These are phyloP conservation scores for Vaccinium corymbosum DNA, from an alignment of 148 eudicot genomes.

Conservation along the genomic window DNA sequence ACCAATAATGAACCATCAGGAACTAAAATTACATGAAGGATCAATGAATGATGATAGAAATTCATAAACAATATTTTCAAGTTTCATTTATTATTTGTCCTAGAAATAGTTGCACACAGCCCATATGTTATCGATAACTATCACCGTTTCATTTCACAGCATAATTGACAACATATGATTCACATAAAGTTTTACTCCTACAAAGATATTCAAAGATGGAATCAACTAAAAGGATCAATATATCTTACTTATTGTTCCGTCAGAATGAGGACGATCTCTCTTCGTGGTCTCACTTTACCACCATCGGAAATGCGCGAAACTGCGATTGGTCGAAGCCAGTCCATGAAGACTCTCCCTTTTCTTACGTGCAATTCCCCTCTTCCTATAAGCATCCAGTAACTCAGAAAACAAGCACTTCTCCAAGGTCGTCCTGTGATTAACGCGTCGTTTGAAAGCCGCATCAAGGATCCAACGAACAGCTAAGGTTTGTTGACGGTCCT, in stretches of 20 bases:
- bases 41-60: neutral
- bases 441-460: neutral
- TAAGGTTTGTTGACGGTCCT: neutral
- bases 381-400: slow-evolving; percentile 3
- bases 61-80: neutral
- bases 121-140: slow-evolving; percentile 19
- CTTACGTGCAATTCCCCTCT: neutral
- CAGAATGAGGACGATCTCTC: neutral
- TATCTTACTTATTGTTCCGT: neutral
- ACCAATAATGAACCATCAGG: neutral
- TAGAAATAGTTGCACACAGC: slow-evolving; percentile 49
- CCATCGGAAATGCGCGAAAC: slow-evolving; percentile 1
- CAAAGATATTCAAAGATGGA: neutral
- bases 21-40: slow-evolving; percentile 12
- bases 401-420: neutral
- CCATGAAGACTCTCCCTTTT: slow-evolving; percentile 8
- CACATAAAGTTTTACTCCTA: neutral
- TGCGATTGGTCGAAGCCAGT: neutral
- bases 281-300: neutral
- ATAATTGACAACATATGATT: neutral
- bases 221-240: neutral
- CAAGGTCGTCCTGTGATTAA: neutral
- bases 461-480: neutral
- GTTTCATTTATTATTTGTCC: slow-evolving; percentile 22
- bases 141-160: neutral